Percentiles rank a stretch among this genome's conserved stretches.
These are phyloP conservation scores for Suillus ampliporus DNA, from an alignment of 768 basidiomycete genomes.

Conservation along the genomic window DNA sequence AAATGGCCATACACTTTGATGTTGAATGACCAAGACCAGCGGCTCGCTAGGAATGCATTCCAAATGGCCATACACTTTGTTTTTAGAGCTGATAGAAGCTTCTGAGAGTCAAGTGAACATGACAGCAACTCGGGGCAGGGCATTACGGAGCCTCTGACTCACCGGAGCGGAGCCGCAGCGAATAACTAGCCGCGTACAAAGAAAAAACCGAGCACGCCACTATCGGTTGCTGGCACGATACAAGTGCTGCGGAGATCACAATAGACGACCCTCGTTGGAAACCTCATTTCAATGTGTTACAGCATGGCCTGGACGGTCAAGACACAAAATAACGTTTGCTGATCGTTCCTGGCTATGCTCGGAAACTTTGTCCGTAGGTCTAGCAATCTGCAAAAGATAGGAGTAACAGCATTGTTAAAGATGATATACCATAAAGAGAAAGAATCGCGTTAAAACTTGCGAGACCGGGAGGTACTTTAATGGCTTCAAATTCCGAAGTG, in stretches of 20 bases:
- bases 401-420: neutral
- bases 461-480: neutral
- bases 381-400: neutral
- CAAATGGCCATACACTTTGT: neutral
- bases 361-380: neutral
- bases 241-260: neutral
- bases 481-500: neutral
- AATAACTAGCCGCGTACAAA: neutral
- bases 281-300: neutral
- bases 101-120: neutral
- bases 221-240: constrained; percentile 1
- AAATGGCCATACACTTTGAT: neutral
- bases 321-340: neutral
- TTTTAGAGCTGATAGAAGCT: neutral
- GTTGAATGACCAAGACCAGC: neutral
- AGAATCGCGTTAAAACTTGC: neutral
- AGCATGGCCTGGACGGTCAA: neutral
- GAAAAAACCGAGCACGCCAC: neutral
- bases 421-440: neutral
- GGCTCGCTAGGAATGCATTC: neutral
- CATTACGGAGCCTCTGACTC: neutral
- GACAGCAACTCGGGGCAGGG: neutral
- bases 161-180: constrained; percentile 2
- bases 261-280: neutral
- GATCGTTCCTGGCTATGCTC: constrained; percentile 7